A percentile compares a stretch with the other conserved stretches of the same genome.
Evolutionary conservation across 2,329 filamentous ascomycete genomes (phyloP).

Genomic region (Sarocladiaceae sp.): DNA sequence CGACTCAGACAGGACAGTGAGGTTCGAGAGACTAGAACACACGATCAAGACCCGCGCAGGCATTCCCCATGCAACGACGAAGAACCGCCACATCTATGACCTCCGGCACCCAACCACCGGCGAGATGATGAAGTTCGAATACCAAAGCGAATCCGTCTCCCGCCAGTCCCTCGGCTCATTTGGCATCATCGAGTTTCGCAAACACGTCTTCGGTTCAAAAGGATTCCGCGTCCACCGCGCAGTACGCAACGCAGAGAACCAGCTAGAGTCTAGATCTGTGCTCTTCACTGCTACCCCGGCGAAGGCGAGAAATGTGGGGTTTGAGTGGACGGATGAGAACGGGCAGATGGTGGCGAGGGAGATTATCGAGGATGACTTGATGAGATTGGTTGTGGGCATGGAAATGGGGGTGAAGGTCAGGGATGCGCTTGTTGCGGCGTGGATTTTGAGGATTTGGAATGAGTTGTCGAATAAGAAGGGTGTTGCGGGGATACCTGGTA

Average conservation of each 20-base stretch:
- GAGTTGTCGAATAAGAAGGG: conserved; percentile 28
- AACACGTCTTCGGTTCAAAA: conserved; percentile 17
- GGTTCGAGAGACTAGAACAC: conserved; percentile 27
- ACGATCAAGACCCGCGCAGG: conserved; percentile 18
- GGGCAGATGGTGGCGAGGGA: conserved; percentile 27
- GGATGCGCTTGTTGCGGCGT: conserved; percentile 30
- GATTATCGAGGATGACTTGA: conserved; percentile 20
- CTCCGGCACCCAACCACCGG: conserved; percentile 26
- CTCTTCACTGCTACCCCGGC: conserved; percentile 25
- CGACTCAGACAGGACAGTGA: conserved; percentile 25
- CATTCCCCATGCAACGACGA: conserved; percentile 21
- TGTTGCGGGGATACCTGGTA: conserved; percentile 1
- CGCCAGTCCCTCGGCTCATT: conserved; percentile 24
- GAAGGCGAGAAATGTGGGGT: conserved; percentile 17
- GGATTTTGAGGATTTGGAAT: conserved; percentile 31
- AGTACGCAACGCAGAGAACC: conserved; percentile 19
- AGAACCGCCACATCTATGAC: conserved; percentile 28
- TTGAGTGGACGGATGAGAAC: conserved; percentile 27
- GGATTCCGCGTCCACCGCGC: conserved; percentile 27
- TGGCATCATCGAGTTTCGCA: conserved; percentile 22
- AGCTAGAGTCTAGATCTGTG: conserved; percentile 16
- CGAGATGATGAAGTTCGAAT: conserved; percentile 25
- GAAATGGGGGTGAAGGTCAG: conserved; percentile 23
- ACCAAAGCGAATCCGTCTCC: conserved; percentile 26
- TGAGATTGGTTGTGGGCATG: conserved; percentile 26